Evolutionary conservation across 1,284 basidiomycete species (phyloP).

Genomic region (Heterobasidion occidentale): DNA sequence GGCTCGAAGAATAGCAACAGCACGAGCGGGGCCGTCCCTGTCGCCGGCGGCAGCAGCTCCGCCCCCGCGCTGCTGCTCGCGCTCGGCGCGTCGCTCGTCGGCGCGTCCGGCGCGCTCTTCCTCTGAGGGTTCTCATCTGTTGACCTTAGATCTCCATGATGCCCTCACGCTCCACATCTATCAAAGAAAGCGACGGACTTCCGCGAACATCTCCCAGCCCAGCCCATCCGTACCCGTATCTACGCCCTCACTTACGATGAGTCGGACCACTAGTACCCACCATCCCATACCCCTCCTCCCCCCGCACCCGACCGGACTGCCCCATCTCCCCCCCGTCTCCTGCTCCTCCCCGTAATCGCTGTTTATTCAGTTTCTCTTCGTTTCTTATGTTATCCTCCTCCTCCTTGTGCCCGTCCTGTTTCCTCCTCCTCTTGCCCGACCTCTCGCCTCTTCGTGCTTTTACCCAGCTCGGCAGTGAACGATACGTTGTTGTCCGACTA

Average conservation of each 20-base stretch:
- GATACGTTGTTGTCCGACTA: too few relatives aligned
- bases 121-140: background rate
- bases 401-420: background rate
- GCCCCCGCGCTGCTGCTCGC: background rate
- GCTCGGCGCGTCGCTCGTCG: background rate
- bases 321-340: background rate
- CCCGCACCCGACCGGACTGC: too few relatives aligned
- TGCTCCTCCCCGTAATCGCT: background rate
- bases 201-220: too few relatives aligned
- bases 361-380: background rate
- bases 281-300: too few relatives aligned
- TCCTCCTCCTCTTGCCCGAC: background rate
- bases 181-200: too few relatives aligned
- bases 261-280: too few relatives aligned
- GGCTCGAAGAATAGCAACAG: background rate
- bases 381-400: background rate
- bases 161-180: too few relatives aligned
- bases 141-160: too few relatives aligned
- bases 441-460: background rate
- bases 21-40: constrained; percentile 1
- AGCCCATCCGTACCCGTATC: too few relatives aligned
- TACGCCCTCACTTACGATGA: too few relatives aligned
- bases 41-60: background rate
- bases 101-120: background rate
- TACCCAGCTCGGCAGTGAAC: too few relatives aligned